Base-by-base conservation (phyloP, 805 yeast genomes). In the Candida loeiensis region DNA sequence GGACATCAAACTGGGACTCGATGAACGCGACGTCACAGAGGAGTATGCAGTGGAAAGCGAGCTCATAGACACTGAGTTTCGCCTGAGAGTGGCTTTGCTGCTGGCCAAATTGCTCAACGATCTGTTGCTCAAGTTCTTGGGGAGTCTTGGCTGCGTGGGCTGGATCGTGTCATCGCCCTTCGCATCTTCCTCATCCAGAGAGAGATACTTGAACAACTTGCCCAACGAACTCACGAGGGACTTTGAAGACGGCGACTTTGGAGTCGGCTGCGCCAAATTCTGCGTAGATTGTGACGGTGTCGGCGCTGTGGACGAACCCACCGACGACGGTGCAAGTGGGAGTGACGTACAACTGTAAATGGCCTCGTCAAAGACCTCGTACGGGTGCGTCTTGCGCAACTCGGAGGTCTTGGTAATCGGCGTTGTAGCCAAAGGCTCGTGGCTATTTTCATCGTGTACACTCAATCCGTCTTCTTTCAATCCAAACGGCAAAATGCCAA, bases 311-410 rank as follows among this genome's bases (percentile, higher is more conserved):
- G 40, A 37, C 11, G 35, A 37, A 25, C 24, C 25, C 16, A 17
- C 29, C 7, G 34, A 32, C 1, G 41, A 42, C 3, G 53, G 46
- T 3, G 52, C 28, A 15, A 44, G 44, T 12, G 61, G 54, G 31
- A 55, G 41, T 12, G 58, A 43, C 6, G 59, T 47, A 34, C 61
- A 56, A 1, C 56, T 66, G 55, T 80, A 80, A 22, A 78, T 69
- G 1, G 84, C 80, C 49, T 81, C 87, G 55, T 81, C 87, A 37
- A 80, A 69, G 2, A 81, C 70, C 47, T 81, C 87, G 55, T 70
- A 81, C 0, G 85, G 74, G 54, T 77, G 81, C 1, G 77, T 69
- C 46, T 76, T 74, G 27, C 74, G 58, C 28, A 68, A 55, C 41
- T 66, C 71, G 38, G 68, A 59, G 7, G 61, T 47, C 35, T 53